Conservation (phyloP, 2,329 filamentous ascomycete genomes). For the Grosmannia clavigera region DNA sequence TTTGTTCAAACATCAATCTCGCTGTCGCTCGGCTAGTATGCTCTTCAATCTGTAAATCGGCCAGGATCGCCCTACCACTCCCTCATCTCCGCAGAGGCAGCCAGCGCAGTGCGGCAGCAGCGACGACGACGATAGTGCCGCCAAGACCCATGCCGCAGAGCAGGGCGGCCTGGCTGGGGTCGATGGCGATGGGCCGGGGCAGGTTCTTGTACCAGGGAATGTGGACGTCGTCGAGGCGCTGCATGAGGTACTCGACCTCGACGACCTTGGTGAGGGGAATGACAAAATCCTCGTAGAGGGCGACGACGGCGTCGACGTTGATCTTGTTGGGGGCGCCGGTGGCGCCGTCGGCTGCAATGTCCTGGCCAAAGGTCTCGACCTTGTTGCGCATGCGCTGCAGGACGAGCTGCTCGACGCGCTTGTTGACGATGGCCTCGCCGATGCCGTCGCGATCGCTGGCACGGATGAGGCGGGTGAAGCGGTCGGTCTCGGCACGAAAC, state of each 20-base stretch:
- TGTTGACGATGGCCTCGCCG: slow-evolving; percentile 80
- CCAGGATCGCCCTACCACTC: no score
- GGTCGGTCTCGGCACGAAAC: slow-evolving; percentile 71
- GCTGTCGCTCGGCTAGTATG: no score
- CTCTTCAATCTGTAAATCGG: no score
- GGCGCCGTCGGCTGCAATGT: slow-evolving; percentile 52
- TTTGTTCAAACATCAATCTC: no score
- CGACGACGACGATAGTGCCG: neutral
- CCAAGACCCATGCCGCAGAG: slow-evolving; percentile 1
- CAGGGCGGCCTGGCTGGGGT: neutral
- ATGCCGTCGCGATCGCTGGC: slow-evolving; percentile 70
- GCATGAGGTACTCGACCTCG: slow-evolving; percentile 97
- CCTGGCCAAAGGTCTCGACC: slow-evolving; percentile 84
- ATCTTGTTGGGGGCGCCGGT: slow-evolving; percentile 56
- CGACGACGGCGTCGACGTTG: slow-evolving; percentile 78
- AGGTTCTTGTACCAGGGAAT: slow-evolving; percentile 6
- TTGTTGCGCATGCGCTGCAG: slow-evolving; percentile 77
- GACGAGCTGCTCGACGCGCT: slow-evolving; percentile 80
- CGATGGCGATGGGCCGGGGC: neutral
- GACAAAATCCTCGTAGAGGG: slow-evolving; percentile 84
- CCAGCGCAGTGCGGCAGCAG: slow-evolving; percentile 6
- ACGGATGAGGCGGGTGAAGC: slow-evolving; percentile 72
- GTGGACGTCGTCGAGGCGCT: slow-evolving; percentile 43
- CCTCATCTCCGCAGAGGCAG: neutral
- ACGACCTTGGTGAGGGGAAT: slow-evolving; percentile 97